A percentile compares a stretch with the other conserved stretches of the same genome.
Evolutionary conservation across 2,329 filamentous ascomycete species (phyloP).

Genomic region (Lasiodiplodia sp.): DNA sequence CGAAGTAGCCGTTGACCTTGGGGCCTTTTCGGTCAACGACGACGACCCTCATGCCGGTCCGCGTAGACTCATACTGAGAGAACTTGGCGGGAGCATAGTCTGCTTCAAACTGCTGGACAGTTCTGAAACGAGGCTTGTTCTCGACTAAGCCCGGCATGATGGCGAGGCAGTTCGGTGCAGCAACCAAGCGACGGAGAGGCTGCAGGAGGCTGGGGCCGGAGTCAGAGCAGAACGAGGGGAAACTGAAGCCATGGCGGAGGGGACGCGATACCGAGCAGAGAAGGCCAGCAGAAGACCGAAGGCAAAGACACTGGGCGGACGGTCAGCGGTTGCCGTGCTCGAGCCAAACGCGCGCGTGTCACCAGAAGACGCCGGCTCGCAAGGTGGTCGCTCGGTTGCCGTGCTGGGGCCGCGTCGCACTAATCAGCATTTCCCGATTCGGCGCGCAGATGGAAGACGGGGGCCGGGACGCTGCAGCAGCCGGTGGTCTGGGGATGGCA

Average conservation of each 20-base stretch:
- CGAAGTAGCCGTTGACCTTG: constrained; percentile 95
- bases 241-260: background rate
- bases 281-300: constrained; percentile 8
- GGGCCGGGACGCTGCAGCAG: background rate
- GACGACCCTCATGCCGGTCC: constrained; percentile 93
- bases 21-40: constrained; percentile 92
- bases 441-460: background rate
- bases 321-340: background rate
- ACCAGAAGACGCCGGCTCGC: background rate
- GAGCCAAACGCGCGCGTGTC: background rate
- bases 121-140: constrained; percentile 72
- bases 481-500: background rate
- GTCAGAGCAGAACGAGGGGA: constrained; percentile 6
- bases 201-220: background rate
- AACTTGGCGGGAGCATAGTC: constrained; percentile 90
- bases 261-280: constrained; percentile 2
- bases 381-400: background rate
- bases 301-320: background rate
- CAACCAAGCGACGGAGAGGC: background rate
- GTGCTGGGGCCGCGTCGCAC: background rate
- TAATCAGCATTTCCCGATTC: background rate
- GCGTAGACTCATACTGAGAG: constrained; percentile 93
- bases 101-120: constrained; percentile 82
- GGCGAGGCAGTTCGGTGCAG: constrained; percentile 1
- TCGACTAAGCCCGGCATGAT: constrained; percentile 38